These are phyloP conservation scores for Nemania serpens DNA, from an alignment of 2,329 filamentous ascomycete species.

Conservation along the genomic window DNA sequence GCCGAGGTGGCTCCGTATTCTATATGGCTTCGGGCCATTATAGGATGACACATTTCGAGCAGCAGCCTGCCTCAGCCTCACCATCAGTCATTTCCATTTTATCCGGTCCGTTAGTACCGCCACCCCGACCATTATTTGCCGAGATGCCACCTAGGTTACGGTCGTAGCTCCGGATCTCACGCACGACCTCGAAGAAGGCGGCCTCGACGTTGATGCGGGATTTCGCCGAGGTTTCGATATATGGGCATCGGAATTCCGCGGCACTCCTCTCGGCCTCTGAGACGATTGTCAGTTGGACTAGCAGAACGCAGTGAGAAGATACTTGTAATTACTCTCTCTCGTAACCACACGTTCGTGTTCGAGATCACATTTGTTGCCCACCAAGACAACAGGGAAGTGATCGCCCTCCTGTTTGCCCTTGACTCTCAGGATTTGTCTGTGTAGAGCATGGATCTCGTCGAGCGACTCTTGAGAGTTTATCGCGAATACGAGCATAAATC, in stretches of 20 bases:
- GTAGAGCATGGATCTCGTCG: constrained; percentile 97
- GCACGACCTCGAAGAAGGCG: constrained; percentile 97
- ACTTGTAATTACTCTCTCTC: constrained; percentile 71
- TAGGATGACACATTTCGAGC: constrained; percentile 87
- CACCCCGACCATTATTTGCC: constrained; percentile 68
- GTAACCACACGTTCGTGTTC: constrained; percentile 90
- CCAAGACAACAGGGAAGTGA: constrained; percentile 98
- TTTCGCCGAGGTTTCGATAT: constrained; percentile 99
- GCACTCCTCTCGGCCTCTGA: constrained; percentile 72
- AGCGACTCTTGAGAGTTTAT: constrained; percentile 98
- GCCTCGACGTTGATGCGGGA: constrained; percentile 98
- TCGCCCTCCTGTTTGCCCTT: constrained; percentile 84
- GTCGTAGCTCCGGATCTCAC: constrained; percentile 97
- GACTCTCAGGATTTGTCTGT: constrained; percentile 96
- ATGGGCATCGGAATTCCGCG: constrained; percentile 82
- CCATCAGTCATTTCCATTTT: constrained; percentile 81
- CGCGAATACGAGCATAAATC: constrained; percentile 96
- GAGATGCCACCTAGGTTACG: constrained; percentile 94
- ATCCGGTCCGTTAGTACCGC: constrained; percentile 63
- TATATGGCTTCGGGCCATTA: constrained; percentile 46
- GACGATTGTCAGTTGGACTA: constrained; percentile 22
- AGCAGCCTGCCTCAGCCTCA: constrained; percentile 75
- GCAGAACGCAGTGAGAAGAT: constrained; percentile 17
- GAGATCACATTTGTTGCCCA: constrained; percentile 99
- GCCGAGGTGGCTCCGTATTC: constrained; percentile 22